Base-by-base conservation (phyloP, 140 eudicot genomes). In the Ambrosia hybrid region DNA sequence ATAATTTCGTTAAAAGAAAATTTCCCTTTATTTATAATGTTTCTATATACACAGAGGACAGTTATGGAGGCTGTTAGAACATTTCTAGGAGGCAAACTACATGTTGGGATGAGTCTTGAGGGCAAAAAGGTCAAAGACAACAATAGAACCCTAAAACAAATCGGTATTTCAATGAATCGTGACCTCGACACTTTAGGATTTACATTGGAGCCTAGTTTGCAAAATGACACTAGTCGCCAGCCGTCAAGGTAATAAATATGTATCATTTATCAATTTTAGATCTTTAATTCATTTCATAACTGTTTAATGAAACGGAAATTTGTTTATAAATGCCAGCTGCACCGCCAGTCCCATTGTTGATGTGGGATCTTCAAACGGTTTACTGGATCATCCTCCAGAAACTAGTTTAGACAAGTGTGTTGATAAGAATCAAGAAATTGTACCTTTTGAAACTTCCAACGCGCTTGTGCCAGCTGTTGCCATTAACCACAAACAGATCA, bases 91-190 rank as follows among this genome's bases (percentile, higher is more conserved):
- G 82, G 87, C 41, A 91, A 88, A 71, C 45, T 92, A 70, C 88
- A 75, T 68, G 95, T 92, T 39, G 98, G 98, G 36, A 82, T 92
- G 36, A 80, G 83, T 73, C 83, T 89, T 53, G 84, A 87, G 21
- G 98, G 98, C 17, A 89, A 83, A 83, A 85, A 83, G 83, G 85
- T 89, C 77, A 79, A 80, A 75, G 98, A 89, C 58, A 92, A 92
- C 82, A 82, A 73, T 53, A 83, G 86, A 77, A 92, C 98, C 34
- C 71, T 92, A 83, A 90, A 71, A 70, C 87, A 92, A 72, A 85
- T 88, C 70, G 96, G 98, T 48, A 87, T 92, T 73, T 86, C 92
- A 4, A 7, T 39, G 45, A 39, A 39, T 39, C 45, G 45, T 39
- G 45, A 39, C 45, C 45, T 39, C 45, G 45, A 39, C 6, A 39